phyloP scores from a whole-genome alignment of 2,329 filamentous ascomycete species.

The Ascochyta lentis region DNA sequence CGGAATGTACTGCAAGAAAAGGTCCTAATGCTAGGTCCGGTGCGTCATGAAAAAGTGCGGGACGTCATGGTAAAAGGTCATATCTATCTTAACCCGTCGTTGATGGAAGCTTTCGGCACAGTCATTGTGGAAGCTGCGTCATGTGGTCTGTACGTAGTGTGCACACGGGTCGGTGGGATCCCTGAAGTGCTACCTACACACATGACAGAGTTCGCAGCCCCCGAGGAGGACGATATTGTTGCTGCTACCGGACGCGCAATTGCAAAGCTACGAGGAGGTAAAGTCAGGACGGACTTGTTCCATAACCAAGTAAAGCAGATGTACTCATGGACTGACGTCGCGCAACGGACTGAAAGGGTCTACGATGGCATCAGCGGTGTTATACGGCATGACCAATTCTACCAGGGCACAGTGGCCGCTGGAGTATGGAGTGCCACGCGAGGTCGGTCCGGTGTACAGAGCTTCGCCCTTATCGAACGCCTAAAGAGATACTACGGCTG shows the following conservation, averaged over 20 bases:
- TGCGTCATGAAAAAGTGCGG: slow-evolving; percentile 94
- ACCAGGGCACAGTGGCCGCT: slow-evolving; percentile 76
- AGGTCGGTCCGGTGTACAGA: slow-evolving; percentile 73
- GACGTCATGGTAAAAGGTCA: slow-evolving; percentile 98
- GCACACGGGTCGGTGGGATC: slow-evolving; percentile 94
- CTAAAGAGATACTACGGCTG: slow-evolving; percentile 97
- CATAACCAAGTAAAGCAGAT: slow-evolving; percentile 97
- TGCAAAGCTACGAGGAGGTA: slow-evolving; percentile 80
- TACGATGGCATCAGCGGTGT: slow-evolving; percentile 91
- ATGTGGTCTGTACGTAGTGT: slow-evolving; percentile 95
- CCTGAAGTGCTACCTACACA: slow-evolving; percentile 93
- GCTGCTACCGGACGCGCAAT: slow-evolving; percentile 89
- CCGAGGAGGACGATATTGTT: slow-evolving; percentile 94
- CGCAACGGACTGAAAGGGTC: slow-evolving; percentile 89
- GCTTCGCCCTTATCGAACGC: slow-evolving; percentile 91
- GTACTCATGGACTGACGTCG: slow-evolving; percentile 99
- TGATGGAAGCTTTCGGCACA: slow-evolving; percentile 97
- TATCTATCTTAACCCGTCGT: slow-evolving; percentile 92
- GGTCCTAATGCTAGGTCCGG: slow-evolving; percentile 88
- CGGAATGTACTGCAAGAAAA: slow-evolving; percentile 92
- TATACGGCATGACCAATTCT: slow-evolving; percentile 87
- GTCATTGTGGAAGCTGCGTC: slow-evolving; percentile 97
- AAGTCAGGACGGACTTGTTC: slow-evolving; percentile 89
- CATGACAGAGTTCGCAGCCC: slow-evolving; percentile 97
- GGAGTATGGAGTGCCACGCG: slow-evolving; percentile 72